These are phyloP conservation scores for Komagataella ulmi DNA, from an alignment of 805 yeast species.

Conservation along the genomic window DNA sequence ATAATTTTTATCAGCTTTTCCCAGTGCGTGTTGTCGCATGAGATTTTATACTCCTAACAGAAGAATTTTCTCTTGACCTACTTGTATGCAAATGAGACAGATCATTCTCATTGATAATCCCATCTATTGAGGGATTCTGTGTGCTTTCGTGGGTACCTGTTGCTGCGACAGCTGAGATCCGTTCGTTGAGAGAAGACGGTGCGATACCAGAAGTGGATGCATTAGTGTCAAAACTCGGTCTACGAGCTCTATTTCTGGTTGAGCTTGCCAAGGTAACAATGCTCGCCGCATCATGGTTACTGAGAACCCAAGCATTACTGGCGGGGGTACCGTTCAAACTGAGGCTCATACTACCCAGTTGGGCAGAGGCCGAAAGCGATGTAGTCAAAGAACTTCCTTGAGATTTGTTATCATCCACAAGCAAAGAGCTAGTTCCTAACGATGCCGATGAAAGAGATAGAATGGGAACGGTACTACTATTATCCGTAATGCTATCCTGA, in stretches of 20 bases:
- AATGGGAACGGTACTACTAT: slow-evolving; percentile 33
- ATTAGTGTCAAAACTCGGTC: slow-evolving; percentile 31
- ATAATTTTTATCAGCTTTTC: not conserved
- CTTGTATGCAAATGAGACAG: not conserved
- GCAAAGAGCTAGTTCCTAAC: slow-evolving; percentile 14
- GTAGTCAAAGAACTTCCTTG: slow-evolving; percentile 23
- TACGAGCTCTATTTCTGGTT: slow-evolving; percentile 15
- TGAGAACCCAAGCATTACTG: not conserved
- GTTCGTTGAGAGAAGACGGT: slow-evolving; percentile 59
- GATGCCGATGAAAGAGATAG: slow-evolving; percentile 29
- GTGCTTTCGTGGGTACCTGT: not conserved
- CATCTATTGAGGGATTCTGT: not conserved
- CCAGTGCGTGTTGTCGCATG: not conserved
- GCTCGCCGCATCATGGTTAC: slow-evolving; percentile 14
- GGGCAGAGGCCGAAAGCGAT: slow-evolving; percentile 27
- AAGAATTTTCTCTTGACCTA: not conserved
- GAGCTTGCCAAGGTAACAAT: slow-evolving; percentile 21
- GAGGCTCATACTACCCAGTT: not conserved
- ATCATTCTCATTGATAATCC: not conserved
- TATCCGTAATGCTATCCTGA: slow-evolving; percentile 12
- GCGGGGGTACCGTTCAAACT: not conserved
- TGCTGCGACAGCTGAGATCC: slow-evolving; percentile 16
- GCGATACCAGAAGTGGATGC: slow-evolving; percentile 60
- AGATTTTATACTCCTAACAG: not conserved
- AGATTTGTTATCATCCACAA: not conserved